Base-by-base conservation (phyloP, 176 grass and related monocot species). In the Triticum timopheevii region DNA sequence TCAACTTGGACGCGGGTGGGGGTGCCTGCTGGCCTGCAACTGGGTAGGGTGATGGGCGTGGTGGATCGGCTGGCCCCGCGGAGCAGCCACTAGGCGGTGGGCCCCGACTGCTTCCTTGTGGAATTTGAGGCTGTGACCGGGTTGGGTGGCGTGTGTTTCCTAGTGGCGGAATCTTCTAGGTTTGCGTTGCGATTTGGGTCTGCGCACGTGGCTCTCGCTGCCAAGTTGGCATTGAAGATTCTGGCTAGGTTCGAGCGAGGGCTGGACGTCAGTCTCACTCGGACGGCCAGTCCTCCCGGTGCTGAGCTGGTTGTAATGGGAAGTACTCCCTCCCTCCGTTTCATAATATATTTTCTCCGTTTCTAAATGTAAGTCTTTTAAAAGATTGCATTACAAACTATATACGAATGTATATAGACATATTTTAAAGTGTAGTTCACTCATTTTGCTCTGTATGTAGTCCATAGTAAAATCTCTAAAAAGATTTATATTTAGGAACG, bases 131-230 rank as follows among this genome's bases (percentile, higher is more conserved):
- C 54, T 22, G 54, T 22, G 54, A 22, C 54, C 54, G 2, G 54
- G 54, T 59, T 59, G 54, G 19, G 19, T 59, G 54, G 54, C 52
- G 17, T 56, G 52, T 16, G 52, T 72, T 69, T 23, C 39, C 85
- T 81, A 45, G 66, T 9, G 76, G 35, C 38, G 76, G 11, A 79
- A 44, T 79, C 86, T 93, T 86, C 61, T 75, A 73, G 35, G 79
- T 84, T 80, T 68, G 58, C 20, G 17, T 49, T 40, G 47, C 44
- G 27, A 82, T 13, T 30, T 39, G 50, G 78, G 8, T 58, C 33
- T 49, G 23, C 52, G 79, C 69, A 76, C 69, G 59, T 58, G 69
- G 42, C n/a, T 33, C 28, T 15, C 22, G 45, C 17, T 39, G 59
- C 70, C 71, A 69, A 61, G 30, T 25, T 76, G 83, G 59, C 77